These are phyloP conservation scores for Scedosporium minutisporum DNA, from an alignment of 2,329 filamentous ascomycete genomes.

Conservation along the genomic window DNA sequence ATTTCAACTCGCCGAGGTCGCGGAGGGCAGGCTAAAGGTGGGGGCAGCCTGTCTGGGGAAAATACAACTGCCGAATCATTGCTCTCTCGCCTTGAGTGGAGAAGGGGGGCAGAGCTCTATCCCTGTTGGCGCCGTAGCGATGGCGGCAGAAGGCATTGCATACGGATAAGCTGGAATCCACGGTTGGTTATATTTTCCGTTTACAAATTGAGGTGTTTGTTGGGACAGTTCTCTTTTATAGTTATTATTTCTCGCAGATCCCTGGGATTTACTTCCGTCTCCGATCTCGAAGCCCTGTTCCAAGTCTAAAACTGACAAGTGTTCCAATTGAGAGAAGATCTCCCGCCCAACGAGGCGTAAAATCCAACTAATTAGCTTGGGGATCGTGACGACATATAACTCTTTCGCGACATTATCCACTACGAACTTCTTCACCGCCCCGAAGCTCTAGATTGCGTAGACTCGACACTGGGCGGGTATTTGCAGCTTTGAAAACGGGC, in stretches of 20 bases:
- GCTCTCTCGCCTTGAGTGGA: background rate
- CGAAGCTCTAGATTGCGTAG: background rate
- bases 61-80: background rate
- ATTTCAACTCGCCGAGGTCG: background rate
- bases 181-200: background rate
- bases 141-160: background rate
- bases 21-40: background rate
- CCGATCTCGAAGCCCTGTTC: too few relatives aligned
- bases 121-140: background rate
- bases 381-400: background rate
- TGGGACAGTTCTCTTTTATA: background rate
- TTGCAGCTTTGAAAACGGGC: background rate
- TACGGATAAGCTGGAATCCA: background rate
- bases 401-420: background rate
- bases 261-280: too few relatives aligned
- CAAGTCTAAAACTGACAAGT: background rate
- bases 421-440: background rate
- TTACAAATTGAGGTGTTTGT: background rate
- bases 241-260: too few relatives aligned
- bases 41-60: background rate
- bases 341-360: background rate
- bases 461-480: background rate
- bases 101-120: background rate
- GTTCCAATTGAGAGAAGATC: background rate
- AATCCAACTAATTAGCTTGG: too few relatives aligned